These are phyloP conservation scores for Ensete ventricosum DNA, from an alignment of 176 grass and related monocot species.

Conservation along the genomic window DNA sequence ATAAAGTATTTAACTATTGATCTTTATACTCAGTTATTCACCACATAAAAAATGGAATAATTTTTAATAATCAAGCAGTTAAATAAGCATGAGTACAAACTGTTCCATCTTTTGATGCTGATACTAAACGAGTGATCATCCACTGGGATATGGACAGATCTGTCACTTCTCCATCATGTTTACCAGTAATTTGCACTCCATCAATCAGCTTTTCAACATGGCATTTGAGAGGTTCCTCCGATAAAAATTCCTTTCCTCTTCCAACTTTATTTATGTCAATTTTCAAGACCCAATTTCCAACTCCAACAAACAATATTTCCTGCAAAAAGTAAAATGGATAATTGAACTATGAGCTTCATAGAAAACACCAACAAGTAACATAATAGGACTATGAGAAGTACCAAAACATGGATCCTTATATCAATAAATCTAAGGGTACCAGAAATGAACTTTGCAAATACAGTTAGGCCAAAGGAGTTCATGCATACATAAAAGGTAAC, in stretches of 20 bases:
- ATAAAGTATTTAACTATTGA: no score
- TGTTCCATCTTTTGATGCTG: slow-evolving; percentile 91
- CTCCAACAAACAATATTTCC: slow-evolving; percentile 92
- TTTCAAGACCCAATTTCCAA: slow-evolving; percentile 63
- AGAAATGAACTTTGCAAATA: slow-evolving; percentile 13
- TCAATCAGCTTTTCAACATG: slow-evolving; percentile 57
- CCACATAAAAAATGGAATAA: not conserved
- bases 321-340: slow-evolving; percentile 6
- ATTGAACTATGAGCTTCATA: not conserved
- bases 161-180: slow-evolving; percentile 79
- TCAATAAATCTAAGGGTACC: not conserved
- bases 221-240: slow-evolving; percentile 63
- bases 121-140: slow-evolving; percentile 91
- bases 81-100: slow-evolving; percentile 34
- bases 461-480: not conserved
- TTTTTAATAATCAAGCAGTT: not conserved
- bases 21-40: not conserved
- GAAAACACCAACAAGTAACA: not conserved
- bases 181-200: slow-evolving; percentile 63
- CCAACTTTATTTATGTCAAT: slow-evolving; percentile 76
- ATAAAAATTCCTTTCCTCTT: slow-evolving; percentile 56
- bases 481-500: slow-evolving; percentile 11
- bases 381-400: no score
- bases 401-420: no score
- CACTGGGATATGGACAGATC: slow-evolving; percentile 91